Conservation (phyloP, 2,329 filamentous ascomycete species). For the Xylaria sp. region DNA sequence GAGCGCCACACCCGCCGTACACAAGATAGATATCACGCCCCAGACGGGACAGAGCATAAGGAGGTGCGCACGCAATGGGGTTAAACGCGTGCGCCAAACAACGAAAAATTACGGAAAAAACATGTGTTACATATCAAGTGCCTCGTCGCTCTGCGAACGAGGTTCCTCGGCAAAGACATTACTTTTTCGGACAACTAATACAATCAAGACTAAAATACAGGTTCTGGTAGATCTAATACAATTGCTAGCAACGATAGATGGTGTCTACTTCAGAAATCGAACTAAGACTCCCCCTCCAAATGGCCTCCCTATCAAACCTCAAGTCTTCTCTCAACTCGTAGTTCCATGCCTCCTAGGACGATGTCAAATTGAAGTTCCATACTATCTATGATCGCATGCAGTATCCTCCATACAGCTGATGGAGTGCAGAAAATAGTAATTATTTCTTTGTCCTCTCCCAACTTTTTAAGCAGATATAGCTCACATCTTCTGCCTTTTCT, state of each 20-base stretch:
- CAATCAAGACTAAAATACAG: neutral
- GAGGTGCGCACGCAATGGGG: no score
- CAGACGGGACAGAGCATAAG: no score
- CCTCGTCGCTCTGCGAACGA: no score
- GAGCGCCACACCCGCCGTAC: no score
- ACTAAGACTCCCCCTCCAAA: neutral
- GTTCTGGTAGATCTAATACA: neutral
- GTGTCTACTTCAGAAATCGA: neutral
- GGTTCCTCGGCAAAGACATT: neutral
- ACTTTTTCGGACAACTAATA: neutral
- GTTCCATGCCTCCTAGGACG: neutral
- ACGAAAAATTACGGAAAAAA: no score
- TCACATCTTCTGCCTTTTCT: neutral
- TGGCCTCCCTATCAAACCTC: neutral
- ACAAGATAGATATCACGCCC: no score
- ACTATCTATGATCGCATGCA: neutral
- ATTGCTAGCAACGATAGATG: neutral
- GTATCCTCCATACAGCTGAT: neutral
- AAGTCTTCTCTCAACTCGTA: neutral
- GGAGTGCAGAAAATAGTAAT: neutral
- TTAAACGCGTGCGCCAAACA: no score
- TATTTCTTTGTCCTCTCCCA: neutral
- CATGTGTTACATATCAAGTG: no score
- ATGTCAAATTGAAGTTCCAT: neutral
- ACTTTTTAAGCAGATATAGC: neutral